Base-by-base conservation (phyloP, 2,329 filamentous ascomycete genomes). In the Spiromastix sp. region DNA sequence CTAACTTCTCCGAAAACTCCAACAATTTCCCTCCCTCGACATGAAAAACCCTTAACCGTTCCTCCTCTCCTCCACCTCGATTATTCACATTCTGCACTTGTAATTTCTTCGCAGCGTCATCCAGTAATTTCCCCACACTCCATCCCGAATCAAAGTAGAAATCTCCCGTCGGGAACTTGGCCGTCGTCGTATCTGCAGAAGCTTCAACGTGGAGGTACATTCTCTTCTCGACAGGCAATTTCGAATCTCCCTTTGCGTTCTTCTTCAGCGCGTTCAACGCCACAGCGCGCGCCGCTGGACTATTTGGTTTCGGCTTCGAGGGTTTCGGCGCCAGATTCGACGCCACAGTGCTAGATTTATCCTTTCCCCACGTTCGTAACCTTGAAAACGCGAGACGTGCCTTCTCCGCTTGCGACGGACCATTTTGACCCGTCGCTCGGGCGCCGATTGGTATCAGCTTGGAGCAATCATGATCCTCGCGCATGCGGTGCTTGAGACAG, bases 141-240 rank as follows among this genome's bases (percentile, higher is more conserved):
- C 85, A 96, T 39, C 93, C 83, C 48, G 72, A 72, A 41, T 74
- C 79, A 56, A 82, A 93, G 57, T 78, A 93, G 58, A 89, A 86
- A 41, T 81, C 76, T 5, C 82, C 83, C 50, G 77, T 81, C 3
- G 87, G 86, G 28, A 83, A 77, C 57, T 93, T 93, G 5, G 82
- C 77, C 34, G 77, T 82, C 2, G 86, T 80, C 0, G 85, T 93
- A 49, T 85, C 83, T 7, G 84, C 83, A 50, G 87, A 85, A 0
- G 89, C 91, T 55, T 96, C 89, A 12, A 95, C 84, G 53, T 83
- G 79, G 1, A 98, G 54, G 54, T 96, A 96, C 2, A 98, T 63
- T n/a, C 91, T 68, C 64, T 93, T 93, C 44, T 94, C 85, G 0
- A 68, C 58, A 0, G 85, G 69, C 0, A 95, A 60, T 49, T 85